These are phyloP conservation scores for Senecio squalidus DNA, from an alignment of 140 eudicot species.

Conservation along the genomic window DNA sequence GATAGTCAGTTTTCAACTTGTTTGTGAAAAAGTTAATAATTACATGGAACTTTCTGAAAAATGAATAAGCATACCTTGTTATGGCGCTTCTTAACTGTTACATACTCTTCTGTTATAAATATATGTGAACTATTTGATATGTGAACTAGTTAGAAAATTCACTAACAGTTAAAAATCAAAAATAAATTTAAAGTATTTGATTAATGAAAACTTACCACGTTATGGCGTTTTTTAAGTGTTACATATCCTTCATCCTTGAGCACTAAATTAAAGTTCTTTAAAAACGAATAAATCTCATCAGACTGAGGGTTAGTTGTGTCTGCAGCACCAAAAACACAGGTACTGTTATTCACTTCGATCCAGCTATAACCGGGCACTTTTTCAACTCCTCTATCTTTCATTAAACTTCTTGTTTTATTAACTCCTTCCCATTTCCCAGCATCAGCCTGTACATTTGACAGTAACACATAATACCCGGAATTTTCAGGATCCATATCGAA, in stretches of 20 bases:
- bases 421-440: slow-evolving; percentile 62
- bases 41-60: not conserved
- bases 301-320: slow-evolving; percentile 46
- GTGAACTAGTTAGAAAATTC: not conserved
- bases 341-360: slow-evolving; percentile 56
- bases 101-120: not conserved
- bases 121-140: not conserved
- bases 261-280: slow-evolving; percentile 44
- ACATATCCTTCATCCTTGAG: slow-evolving; percentile 54
- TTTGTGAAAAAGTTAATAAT: not conserved
- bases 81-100: no score
- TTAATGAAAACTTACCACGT: not conserved
- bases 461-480: slow-evolving; percentile 69
- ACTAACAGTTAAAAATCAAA: no score
- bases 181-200: not conserved
- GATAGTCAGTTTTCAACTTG: not conserved
- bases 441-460: slow-evolving; percentile 65
- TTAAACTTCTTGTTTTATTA: slow-evolving; percentile 44
- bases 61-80: no score
- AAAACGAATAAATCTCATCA: slow-evolving; percentile 38
- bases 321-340: slow-evolving; percentile 59
- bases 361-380: slow-evolving; percentile 78
- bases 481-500: slow-evolving; percentile 64
- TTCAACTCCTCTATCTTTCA: slow-evolving; percentile 65
- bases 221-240: not conserved